Evolutionary conservation across 2,329 filamentous ascomycete species (phyloP).

Genomic region (Claviceps spartinae): DNA sequence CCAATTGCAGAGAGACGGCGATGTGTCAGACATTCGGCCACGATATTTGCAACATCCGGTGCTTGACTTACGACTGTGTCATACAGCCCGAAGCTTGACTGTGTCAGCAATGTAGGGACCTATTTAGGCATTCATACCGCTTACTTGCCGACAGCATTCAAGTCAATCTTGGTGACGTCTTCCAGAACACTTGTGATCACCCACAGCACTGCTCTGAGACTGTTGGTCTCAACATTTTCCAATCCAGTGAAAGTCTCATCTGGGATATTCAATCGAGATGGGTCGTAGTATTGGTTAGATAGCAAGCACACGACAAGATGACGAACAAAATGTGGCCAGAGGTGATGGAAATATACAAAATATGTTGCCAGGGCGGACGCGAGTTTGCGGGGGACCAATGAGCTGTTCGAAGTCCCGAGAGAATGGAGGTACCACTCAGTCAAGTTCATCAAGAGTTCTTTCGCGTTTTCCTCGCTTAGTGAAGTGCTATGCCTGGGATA

Average conservation of each 20-base stretch:
- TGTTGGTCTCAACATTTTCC: constrained; percentile 30
- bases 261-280: constrained; percentile 13
- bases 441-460: constrained; percentile 45
- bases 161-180: constrained; percentile 43
- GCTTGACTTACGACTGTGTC: constrained; percentile 26
- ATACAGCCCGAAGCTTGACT: constrained; percentile 24
- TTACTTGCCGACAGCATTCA: constrained; percentile 44
- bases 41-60: constrained; percentile 25
- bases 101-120: not conserved
- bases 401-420: constrained; percentile 35
- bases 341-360: constrained; percentile 54
- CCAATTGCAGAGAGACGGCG: constrained; percentile 23
- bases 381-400: constrained; percentile 58
- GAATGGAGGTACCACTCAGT: constrained; percentile 48
- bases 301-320: constrained; percentile 45
- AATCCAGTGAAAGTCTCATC: constrained; percentile 31
- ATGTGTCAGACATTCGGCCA: constrained; percentile 21
- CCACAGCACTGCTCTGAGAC: constrained; percentile 47
- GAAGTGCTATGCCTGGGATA: constrained; percentile 24
- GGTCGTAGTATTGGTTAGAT: constrained; percentile 12
- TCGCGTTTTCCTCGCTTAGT: constrained; percentile 42
- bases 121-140: constrained; percentile 6
- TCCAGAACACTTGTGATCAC: constrained; percentile 34
- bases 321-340: constrained; percentile 52
- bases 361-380: constrained; percentile 66